Evolutionary conservation across 768 basidiomycete species (phyloP).

Genomic region (Tricholoma terreum): DNA sequence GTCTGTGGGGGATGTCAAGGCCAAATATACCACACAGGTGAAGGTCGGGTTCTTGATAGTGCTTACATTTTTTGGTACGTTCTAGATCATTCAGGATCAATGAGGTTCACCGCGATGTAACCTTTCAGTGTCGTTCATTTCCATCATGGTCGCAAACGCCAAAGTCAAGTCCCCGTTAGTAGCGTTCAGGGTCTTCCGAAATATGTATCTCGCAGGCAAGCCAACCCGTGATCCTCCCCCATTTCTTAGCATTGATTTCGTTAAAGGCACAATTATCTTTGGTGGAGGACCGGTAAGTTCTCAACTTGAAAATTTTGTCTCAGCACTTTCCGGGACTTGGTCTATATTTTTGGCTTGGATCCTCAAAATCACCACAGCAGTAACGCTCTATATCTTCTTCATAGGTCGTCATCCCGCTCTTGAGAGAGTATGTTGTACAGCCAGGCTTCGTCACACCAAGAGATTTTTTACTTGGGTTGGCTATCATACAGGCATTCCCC

Average conservation of each 20-base stretch:
- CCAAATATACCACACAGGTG: neutral
- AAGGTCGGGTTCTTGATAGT: neutral
- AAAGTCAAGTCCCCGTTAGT: neutral
- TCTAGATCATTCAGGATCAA: neutral
- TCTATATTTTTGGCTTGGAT: neutral
- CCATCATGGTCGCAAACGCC: neutral
- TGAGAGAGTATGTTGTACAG: constrained; percentile 49
- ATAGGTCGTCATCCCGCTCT: constrained; percentile 49
- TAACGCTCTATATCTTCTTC: neutral
- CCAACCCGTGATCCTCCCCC: neutral
- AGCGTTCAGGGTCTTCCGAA: constrained; percentile 32
- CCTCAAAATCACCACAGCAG: neutral
- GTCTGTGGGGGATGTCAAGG: neutral
- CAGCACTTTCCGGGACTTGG: neutral
- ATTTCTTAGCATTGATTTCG: neutral
- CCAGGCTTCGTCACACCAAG: constrained; percentile 49
- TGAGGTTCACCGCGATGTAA: neutral
- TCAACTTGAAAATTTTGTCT: neutral
- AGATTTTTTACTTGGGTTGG: constrained; percentile 53
- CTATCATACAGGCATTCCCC: constrained; percentile 46
- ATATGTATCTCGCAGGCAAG: constrained; percentile 38
- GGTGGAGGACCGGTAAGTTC: constrained; percentile 43
- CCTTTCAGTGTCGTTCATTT: neutral
- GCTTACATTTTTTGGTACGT: neutral
- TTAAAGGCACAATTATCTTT: constrained; percentile 42